A percentile compares a stretch with the other conserved stretches of the same genome.
Conservation (phyloP, 2,329 filamentous ascomycete species). For the Aspergillus fructus region DNA sequence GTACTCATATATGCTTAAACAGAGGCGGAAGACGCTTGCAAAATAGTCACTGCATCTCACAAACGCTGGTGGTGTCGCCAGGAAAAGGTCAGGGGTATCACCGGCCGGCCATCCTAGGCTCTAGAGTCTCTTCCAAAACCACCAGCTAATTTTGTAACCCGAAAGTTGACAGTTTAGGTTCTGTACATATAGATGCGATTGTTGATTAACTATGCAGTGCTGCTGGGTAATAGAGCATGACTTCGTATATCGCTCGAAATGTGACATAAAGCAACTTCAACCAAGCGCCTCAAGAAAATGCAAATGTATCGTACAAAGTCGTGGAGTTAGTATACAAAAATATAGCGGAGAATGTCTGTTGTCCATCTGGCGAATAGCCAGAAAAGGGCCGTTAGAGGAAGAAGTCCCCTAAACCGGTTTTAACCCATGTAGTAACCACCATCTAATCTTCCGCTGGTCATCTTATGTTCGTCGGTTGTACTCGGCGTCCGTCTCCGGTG, state of each 20-base stretch:
- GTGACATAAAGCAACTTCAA: not conserved
- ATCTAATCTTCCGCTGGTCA: not conserved
- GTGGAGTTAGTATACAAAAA: slow-evolving; percentile 1
- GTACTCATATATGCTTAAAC: slow-evolving; percentile 33
- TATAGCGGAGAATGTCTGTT: not conserved
- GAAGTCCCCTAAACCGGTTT: too few species aligned
- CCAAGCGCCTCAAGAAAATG: slow-evolving; percentile 3
- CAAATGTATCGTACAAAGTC: slow-evolving; percentile 10
- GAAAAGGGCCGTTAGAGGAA: too few species aligned
- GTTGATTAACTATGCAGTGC: not conserved
- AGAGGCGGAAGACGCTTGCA: slow-evolving; percentile 26
- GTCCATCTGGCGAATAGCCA: too few species aligned
- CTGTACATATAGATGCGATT: not conserved
- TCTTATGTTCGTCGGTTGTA: slow-evolving; percentile 51
- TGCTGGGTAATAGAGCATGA: not conserved
- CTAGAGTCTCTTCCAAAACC: not conserved
- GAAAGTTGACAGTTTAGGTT: too few species aligned
- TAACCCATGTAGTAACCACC: too few species aligned
- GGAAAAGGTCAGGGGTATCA: too few species aligned
- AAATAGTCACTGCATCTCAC: not conserved
- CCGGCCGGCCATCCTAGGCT: not conserved
- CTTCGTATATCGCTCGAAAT: not conserved
- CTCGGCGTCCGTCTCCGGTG: slow-evolving; percentile 78
- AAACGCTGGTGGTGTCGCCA: not conserved
- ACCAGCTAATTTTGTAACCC: not conserved